Conservation (phyloP, 2,329 filamentous ascomycete genomes). For the Aphanoascus verrucosus region DNA sequence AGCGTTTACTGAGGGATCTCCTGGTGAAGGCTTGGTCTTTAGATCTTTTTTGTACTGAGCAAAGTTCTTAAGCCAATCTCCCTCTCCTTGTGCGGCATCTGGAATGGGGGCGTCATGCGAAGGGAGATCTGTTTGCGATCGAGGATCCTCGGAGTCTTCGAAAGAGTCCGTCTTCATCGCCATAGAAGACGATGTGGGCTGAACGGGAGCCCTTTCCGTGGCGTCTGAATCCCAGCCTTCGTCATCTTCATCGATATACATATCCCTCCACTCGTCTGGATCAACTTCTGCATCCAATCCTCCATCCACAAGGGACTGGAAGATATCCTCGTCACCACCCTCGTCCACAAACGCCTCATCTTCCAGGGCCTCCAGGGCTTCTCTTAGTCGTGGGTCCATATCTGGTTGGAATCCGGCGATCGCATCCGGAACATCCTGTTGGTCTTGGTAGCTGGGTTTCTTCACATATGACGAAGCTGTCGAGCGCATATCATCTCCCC, state of each 20-base stretch:
- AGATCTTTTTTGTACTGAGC: constrained; percentile 82
- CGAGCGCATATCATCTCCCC: constrained; percentile 23
- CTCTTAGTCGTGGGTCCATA: constrained; percentile 87
- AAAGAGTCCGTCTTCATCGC: constrained; percentile 34
- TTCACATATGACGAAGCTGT: constrained; percentile 62
- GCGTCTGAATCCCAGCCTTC: constrained; percentile 92
- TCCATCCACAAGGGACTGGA: constrained; percentile 59
- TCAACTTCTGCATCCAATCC: constrained; percentile 58
- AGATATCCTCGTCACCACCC: constrained; percentile 70
- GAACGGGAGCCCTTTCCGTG: constrained; percentile 61
- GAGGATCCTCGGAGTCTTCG: constrained; percentile 22
- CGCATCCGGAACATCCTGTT: constrained; percentile 83
- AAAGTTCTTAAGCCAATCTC: constrained; percentile 86
- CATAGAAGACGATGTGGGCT: constrained; percentile 20
- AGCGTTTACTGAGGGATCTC: constrained; percentile 31
- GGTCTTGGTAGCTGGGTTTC: constrained; percentile 73
- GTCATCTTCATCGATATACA: constrained; percentile 47
- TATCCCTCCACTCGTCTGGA: constrained; percentile 66
- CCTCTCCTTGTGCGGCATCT: constrained; percentile 50
- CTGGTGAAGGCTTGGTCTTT: constrained; percentile 36
- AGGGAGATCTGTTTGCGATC: constrained; percentile 27
- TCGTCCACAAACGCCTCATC: constrained; percentile 89
- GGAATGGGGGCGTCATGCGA: constrained; percentile 31
- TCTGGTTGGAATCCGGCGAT: constrained; percentile 93
- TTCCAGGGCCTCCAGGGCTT: constrained; percentile 85